Evolutionary conservation across 768 basidiomycete species (phyloP), one percentile per base, ranked within the genome.

Genomic region (Clitopilus passeckerianus): DNA sequence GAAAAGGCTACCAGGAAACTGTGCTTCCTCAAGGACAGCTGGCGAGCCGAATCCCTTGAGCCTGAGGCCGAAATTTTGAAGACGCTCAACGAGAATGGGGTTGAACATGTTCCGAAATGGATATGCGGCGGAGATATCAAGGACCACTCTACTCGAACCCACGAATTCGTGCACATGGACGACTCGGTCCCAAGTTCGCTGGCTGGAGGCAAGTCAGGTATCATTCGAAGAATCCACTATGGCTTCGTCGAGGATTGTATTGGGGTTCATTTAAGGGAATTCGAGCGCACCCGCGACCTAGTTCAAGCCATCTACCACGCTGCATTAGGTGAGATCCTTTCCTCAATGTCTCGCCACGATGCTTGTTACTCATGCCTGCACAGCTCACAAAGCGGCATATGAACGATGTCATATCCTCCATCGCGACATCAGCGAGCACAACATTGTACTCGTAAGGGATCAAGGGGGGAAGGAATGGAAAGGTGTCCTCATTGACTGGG

Each of bases 21-120:
- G 20, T 20, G 33, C 35, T 56, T 56, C 24, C 24, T 59, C 16
- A 59, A 59, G 54, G 59, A 59, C 14, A 37, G 43, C n/a, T 59
- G 59, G 59, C 59, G 59, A 10, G 33, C 54, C 20, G 37, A 14
- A 14, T 24, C 12, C 18, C 22, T 57, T 1, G 22, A 14, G 34
- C 54, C 35, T 5, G 59, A 59, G 24, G 35, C 54, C 10, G 35
- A 41, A 16, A 59, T 33, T 5, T n/a, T 60, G 15, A 18, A 27
- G 24, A 22, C 16, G 15, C 35, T 60, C 34, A 60, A 60, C 27
- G 41, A 56, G 1, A 46, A 46, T 0, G 55, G 27, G 0, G 37
- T 60, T 18, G 8, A 7, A 20, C 16, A 57, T 34, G 55, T 57
- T n/a, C 59, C 59, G 0, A 56, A 33, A 9, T 15, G 20, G 8